A percentile compares a stretch with the other conserved stretches of the same genome.
These are phyloP conservation scores for Exophiala sideris DNA, from an alignment of 2,329 filamentous ascomycete species.

Conservation along the genomic window DNA sequence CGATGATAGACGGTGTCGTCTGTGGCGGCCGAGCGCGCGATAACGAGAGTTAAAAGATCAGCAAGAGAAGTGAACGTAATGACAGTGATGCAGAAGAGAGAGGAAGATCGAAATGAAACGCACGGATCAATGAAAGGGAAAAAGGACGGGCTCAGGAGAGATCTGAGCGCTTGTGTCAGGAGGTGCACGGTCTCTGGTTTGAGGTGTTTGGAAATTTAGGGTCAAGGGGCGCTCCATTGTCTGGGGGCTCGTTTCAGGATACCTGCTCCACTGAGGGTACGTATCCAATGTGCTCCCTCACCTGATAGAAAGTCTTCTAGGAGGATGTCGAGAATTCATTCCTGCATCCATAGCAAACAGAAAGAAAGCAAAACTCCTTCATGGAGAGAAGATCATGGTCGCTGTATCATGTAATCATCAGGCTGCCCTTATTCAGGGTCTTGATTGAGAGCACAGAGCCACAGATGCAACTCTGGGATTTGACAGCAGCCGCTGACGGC, in stretches of 20 bases:
- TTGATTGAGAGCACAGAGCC: neutral
- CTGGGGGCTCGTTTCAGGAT: conserved; percentile 17
- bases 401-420: neutral
- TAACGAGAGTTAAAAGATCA: neutral
- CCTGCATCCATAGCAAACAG: neutral
- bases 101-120: conserved; percentile 10
- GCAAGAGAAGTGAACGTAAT: conserved; percentile 6
- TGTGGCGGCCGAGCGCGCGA: conserved; percentile 3
- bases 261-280: conserved; percentile 15
- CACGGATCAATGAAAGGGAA: conserved; percentile 12
- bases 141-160: conserved; percentile 17
- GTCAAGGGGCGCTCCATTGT: conserved; percentile 21
- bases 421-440: neutral
- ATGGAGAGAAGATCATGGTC: too few species aligned
- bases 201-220: conserved; percentile 8
- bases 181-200: conserved; percentile 18
- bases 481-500: neutral
- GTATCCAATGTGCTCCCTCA: conserved; percentile 2
- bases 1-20: conserved; percentile 17
- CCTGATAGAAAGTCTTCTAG: conserved; percentile 2
- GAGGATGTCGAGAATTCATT: neutral
- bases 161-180: conserved; percentile 14
- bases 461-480: neutral
- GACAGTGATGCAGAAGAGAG: conserved; percentile 7
- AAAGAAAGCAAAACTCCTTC: neutral